Conservation (phyloP, 2,329 filamentous ascomycete species). For the Alternaria atra region DNA sequence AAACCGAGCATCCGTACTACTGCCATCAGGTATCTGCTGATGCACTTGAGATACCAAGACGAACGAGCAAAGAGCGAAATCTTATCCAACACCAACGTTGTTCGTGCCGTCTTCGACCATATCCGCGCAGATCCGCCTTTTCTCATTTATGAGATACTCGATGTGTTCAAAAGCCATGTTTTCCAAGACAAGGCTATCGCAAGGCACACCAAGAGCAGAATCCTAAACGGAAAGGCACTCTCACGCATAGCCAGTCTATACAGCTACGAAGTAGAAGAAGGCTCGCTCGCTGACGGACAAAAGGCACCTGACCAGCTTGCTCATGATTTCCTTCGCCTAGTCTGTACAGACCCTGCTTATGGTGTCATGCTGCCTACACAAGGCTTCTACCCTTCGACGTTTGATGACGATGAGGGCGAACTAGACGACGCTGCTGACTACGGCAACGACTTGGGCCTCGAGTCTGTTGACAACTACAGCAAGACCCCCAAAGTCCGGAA, state of each 20-base stretch:
- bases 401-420: constrained; percentile 63
- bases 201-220: constrained; percentile 75
- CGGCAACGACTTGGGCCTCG: constrained; percentile 70
- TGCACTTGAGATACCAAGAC: constrained; percentile 80
- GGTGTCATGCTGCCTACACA: constrained; percentile 79
- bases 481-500: constrained; percentile 80
- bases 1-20: constrained; percentile 84
- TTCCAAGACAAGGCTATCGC: constrained; percentile 78
- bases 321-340: constrained; percentile 77
- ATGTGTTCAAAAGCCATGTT: constrained; percentile 73
- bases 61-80: constrained; percentile 82
- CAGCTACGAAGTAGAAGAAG: constrained; percentile 53
- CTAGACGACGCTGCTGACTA: constrained; percentile 55
- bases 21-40: constrained; percentile 81
- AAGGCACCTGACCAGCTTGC: constrained; percentile 72
- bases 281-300: constrained; percentile 57
- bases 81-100: constrained; percentile 75
- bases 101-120: constrained; percentile 76
- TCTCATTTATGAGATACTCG: constrained; percentile 77
- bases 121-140: constrained; percentile 80
- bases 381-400: constrained; percentile 83
- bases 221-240: constrained; percentile 79
- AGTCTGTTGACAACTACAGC: constrained; percentile 74
- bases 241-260: constrained; percentile 65
- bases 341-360: constrained; percentile 76